Evolutionary conservation across 768 basidiomycete genomes (phyloP), one percentile per base, ranked within the genome.

Genomic region (Suillus spraguei): DNA sequence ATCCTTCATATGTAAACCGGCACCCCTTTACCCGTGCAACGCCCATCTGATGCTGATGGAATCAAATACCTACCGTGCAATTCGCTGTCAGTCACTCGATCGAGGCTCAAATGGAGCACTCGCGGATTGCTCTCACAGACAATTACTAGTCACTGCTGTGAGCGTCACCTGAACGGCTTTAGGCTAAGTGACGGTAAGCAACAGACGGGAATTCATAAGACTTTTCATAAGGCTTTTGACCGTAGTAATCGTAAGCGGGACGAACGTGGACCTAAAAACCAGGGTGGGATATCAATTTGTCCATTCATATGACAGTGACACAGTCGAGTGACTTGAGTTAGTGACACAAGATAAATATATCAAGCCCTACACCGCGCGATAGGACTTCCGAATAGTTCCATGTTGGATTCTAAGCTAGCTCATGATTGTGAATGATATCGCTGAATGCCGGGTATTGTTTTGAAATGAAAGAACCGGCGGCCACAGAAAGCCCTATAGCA

Each of bases 191-290:
- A 35, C 28, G 17, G 20, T 42, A 41, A 41, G 39, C 10, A 24
- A 24, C 16, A 42, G 39, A 22, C 44, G 38, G 38, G 24, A 44
- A 33, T 42, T n/a, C n/a, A 28, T 24, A 53, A 35, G 35, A 10
- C 24, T 49, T 16, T 42, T n/a, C n/a, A 28, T 36, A 53, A 35
- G 35, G 16, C 24, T 49, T 16, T 24, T 46, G 22, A 28, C 52
- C 38, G 24, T 28, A 60, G 49, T 46, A 14, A 33, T 36, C 46
- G 16, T 64, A 64, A 62, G 64, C 64, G 63, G 52, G 62, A 64
- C 44, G 63, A 64, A 64, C 63, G 55, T 65, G 62, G 62, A 24
- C 64, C 61, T 59, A 59, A 65, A 41, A 47, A 6, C 28, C 28
- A 28, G 28, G 28, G 28, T 49, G 24, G 36, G 35, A 38, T 61